Base-by-base conservation (phyloP, 108 stramenopile species). In the Cyclotella cryptica region DNA sequence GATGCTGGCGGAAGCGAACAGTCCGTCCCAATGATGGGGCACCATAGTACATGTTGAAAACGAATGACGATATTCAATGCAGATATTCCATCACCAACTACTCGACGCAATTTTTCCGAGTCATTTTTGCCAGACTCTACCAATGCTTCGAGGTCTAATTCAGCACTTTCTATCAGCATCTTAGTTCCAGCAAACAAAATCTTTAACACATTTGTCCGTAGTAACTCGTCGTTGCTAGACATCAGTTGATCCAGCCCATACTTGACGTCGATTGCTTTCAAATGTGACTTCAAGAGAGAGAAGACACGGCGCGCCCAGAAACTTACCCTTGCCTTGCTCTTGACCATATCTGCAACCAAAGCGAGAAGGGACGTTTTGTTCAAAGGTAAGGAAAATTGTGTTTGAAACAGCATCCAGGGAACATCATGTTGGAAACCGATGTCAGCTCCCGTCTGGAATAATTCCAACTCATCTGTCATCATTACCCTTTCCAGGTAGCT, bases 301-400 rank as follows among this genome's bases (percentile, higher is more conserved):
- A 80, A 69, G 17, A 80, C 44, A 39, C 74, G 73, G 67, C 51
- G 42, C 17, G 73, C 45, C 69, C 74, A 57, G 39, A 58, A 22
- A 3, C 79, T 69, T 19, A 66, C 51, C 51, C 35, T 40, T 52
- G 86, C 80, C 42, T 84, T 89, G 10, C 61, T 55, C 14, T 77
- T 74, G 0, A 92, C 64, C 41, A 92, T 62, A 72, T 92, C 89
- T 17, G 89, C 88, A 14, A 88, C 69, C 55, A 89, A 83, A 3
- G 87, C 81, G 66, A 87, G 85, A 11, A 89, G 79, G 17, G 79
- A 74, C 18, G 82, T 86, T 44, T 84, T 74, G 35, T 70, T 69
- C 29, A 94, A 59, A 19, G 83, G 72, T 60, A 84, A 77, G 19
- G 79, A 80, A 73, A 83, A 86, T 9, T 87, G 69, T 41, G 71